Base-by-base conservation (phyloP, 495 filamentous ascomycete species). In the Aspergillus cavernicola region DNA sequence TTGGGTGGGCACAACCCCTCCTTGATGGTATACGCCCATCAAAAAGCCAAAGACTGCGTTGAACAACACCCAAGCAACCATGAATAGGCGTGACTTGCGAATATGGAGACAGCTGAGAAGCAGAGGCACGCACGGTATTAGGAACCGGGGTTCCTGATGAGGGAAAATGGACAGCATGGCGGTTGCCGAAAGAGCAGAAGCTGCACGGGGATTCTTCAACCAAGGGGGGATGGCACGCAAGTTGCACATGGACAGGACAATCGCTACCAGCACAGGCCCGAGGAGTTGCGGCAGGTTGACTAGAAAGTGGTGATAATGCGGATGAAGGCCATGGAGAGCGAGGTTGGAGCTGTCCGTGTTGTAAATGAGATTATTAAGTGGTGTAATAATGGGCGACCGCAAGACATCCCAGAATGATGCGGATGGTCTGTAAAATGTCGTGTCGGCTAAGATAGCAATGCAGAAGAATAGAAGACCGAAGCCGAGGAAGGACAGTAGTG, bases 1-100 rank as follows among this genome's bases (percentile, higher is more conserved):
- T 61, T 98, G 93, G 7, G 85, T 81, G 10, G 90, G 90, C 4
- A 97, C 80, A 22, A 98, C 81, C 24, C 93, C 93, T 23, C 88
- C 93, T 74, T 98, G 93, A 67, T 98, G 93, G 61, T 93, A 97
- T 7, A 87, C 66, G 6, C 93, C 93, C 87, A 97, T 95, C 18
- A 97, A 71, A 7, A 87, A 68, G 16, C 89, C 95, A 38, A 96
- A 72, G 4, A 79, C 52, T 26, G 80, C 66, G 66, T 98, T 98
- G 71, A 98, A 97, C 47, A 83, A 57, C 18, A 96, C 73, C 93
- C 93, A 98, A 1, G 76, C 50, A 0, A 60, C 74, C 23, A 87
- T 67, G 79, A 89, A 93, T 7, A 81, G 41, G 16, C 76, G 72
- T 6, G 79, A 81, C 49, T 71, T 80, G 6, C 86, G 89, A 38